phyloP scores from a whole-genome alignment of 495 filamentous ascomycete species.

The Chaetomium fimeti region DNA sequence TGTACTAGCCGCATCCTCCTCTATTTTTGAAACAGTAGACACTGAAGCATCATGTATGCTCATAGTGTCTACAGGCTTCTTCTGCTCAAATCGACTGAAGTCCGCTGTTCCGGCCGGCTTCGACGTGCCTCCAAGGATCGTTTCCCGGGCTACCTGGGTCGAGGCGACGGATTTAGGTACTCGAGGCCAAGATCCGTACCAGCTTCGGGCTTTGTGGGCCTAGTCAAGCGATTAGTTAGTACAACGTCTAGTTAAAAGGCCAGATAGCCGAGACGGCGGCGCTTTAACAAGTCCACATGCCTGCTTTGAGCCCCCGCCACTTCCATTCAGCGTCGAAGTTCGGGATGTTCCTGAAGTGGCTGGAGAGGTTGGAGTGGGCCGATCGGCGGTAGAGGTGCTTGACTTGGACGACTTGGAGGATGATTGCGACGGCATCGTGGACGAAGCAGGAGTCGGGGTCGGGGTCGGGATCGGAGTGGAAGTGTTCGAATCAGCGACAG shows the following conservation, averaged over 20 bases:
- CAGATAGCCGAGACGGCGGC: not conserved
- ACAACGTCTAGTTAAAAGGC: too few relatives aligned
- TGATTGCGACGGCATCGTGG: conserved; percentile 21
- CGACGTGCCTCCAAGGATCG: conserved; percentile 59
- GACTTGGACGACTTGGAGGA: conserved; percentile 16
- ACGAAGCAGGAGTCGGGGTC: not conserved
- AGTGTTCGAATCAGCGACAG: conserved; percentile 33
- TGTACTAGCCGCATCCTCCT: conserved; percentile 9
- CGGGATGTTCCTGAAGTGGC: not conserved
- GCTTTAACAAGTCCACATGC: conserved; percentile 14
- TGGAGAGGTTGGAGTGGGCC: not conserved
- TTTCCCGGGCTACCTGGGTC: conserved; percentile 74
- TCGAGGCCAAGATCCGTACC: conserved; percentile 67
- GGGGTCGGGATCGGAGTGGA: conserved; percentile 10
- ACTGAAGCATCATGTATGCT: conserved; percentile 29
- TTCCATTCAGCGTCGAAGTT: conserved; percentile 13
- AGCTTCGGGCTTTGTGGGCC: conserved; percentile 58
- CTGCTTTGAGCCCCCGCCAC: conserved; percentile 24
- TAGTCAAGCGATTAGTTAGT: conserved; percentile 15
- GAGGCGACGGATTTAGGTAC: conserved; percentile 66
- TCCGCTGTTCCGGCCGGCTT: conserved; percentile 42
- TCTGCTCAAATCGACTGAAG: conserved; percentile 49
- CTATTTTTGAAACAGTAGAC: conserved; percentile 34
- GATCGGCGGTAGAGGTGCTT: conserved; percentile 2
- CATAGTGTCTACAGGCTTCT: conserved; percentile 35